phyloP scores from a whole-genome alignment of 805 yeast genomes.

The Pichia ethanolica region DNA sequence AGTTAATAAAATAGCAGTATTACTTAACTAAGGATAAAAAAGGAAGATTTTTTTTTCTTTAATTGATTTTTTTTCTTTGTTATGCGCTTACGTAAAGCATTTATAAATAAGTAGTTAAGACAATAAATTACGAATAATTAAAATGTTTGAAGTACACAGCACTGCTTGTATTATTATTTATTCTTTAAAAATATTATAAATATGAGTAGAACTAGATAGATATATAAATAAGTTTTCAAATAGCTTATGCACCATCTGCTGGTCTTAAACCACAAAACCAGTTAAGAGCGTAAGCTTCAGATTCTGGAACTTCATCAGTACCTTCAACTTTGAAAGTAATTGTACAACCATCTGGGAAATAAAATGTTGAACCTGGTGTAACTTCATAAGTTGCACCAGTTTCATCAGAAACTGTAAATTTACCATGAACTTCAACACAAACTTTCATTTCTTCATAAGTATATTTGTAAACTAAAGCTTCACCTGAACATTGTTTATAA shows the following conservation, averaged over 20 bases:
- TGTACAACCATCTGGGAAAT: constrained; percentile 61
- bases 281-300: constrained; percentile 53
- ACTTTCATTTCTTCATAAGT: constrained; percentile 64
- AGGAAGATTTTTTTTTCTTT: no score
- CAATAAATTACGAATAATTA: neutral
- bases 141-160: neutral
- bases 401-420: constrained; percentile 54
- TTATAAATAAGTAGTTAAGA: no score
- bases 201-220: neutral
- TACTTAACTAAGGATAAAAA: no score
- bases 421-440: constrained; percentile 61
- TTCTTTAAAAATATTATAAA: no score
- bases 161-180: neutral
- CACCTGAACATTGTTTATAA: constrained; percentile 57
- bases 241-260: constrained; percentile 7
- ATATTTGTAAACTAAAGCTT: constrained; percentile 60
- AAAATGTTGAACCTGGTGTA: constrained; percentile 60
- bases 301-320: constrained; percentile 25
- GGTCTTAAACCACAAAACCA: constrained; percentile 58
- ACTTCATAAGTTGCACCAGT: constrained; percentile 51
- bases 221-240: neutral
- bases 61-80: no score
- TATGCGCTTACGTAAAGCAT: no score
- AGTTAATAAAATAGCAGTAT: no score
- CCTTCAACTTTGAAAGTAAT: constrained; percentile 50